A percentile compares a stretch with the other conserved stretches of the same genome.
These are phyloP conservation scores for Hsuehochloa calcarea DNA, from an alignment of 176 grass and related monocot genomes.

Conservation along the genomic window DNA sequence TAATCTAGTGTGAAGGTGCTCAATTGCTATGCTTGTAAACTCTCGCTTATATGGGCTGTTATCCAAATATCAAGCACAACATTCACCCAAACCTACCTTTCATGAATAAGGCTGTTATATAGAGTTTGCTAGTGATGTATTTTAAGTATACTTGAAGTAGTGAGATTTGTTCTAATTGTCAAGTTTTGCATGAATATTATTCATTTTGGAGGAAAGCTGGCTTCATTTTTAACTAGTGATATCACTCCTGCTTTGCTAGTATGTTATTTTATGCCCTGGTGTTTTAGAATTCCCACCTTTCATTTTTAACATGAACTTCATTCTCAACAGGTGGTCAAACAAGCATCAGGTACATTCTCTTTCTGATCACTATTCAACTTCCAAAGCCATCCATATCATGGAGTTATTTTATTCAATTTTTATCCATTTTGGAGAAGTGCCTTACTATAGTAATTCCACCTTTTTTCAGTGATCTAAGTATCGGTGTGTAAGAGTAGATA, in stretches of 20 bases:
- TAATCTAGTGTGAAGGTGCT: not conserved
- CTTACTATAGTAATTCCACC: not conserved
- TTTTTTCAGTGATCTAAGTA: slow-evolving; percentile 11
- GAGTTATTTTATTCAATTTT: not conserved
- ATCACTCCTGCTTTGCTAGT: not conserved
- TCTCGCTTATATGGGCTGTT: not conserved
- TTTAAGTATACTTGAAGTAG: slow-evolving; percentile 10
- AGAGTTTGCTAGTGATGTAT: not conserved
- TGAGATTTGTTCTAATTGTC: not conserved
- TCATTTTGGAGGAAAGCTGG: not conserved
- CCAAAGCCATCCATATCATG: not conserved
- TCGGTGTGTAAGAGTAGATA: not conserved
- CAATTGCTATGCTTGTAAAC: not conserved
- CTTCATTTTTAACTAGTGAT: not conserved
- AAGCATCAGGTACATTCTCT: slow-evolving; percentile 85
- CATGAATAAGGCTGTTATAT: not conserved
- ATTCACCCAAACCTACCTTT: not conserved
- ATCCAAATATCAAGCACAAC: not conserved
- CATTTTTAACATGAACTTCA: slow-evolving; percentile 40
- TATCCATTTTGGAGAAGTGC: not conserved
- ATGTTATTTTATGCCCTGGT: slow-evolving; percentile 13
- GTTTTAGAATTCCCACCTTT: not conserved
- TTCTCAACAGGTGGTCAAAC: slow-evolving; percentile 93
- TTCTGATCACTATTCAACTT: not conserved
- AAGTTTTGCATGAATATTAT: not conserved